Base-by-base conservation (phyloP, 2,329 filamentous ascomycete genomes). In the Talaromyces sp. region DNA sequence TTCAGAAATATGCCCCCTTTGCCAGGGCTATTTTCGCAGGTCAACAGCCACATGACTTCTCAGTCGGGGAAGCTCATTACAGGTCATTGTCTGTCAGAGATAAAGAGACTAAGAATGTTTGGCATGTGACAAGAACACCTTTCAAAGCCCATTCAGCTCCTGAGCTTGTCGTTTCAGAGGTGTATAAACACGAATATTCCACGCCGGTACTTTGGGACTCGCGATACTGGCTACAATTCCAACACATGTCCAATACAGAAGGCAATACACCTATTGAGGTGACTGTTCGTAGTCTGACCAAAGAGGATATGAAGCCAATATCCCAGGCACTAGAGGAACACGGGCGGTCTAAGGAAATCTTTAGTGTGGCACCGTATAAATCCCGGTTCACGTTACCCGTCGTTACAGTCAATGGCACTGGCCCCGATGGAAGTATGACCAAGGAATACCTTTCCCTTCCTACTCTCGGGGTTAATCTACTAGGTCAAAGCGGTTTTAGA, bases 191-290 rank as follows among this genome's bases (percentile, higher is more conserved):
- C 7, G 14, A 38, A 38, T 61, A 43, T 52, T 55, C 49, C 7
- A 8, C 63, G 7, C 77, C 75, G 72, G 68, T 65, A 8, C 74
- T 86, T 17, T 86, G 82, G 75, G 83, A 86, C 65, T 76, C 78
- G 53, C 76, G 84, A 21, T 85, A 76, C 69, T 86, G 84, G 84
- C 74, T 86, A 55, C 77, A 75, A 2, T 59, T 85, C 11, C 66
- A 69, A 29, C 74, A 80, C 26, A 13, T 31, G n/a, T 17, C 26
- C 6, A 11, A 57, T 43, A 26, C 27, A 10, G 24, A 41, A 17
- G 9, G 7, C 17, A 27, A 32, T 57, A 21, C 10, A 38, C 38
- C 10, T 35, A 17, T 35, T 26, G 4, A 9, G 9, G 54, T 61
- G 29, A 58, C 14, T 29, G 29, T 61, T 17, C 59, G 59, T 2